A percentile compares a stretch with the other conserved stretches of the same genome.
Conservation (phyloP, 2,329 filamentous ascomycete species). For the Bipolaris gigantea region DNA sequence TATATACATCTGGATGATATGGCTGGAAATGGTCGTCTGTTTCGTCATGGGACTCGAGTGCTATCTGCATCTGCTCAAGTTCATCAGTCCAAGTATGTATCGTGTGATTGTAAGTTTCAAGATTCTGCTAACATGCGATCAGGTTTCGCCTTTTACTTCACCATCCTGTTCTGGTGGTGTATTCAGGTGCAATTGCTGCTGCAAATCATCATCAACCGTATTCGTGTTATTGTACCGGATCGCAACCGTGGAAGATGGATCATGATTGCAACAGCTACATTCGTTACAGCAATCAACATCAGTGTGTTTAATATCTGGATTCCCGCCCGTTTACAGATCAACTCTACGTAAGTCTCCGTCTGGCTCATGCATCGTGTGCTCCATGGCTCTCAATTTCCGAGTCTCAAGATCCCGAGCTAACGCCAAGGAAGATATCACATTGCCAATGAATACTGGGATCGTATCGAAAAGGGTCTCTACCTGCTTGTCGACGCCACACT, state of each 20-base stretch:
- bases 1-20: constrained; percentile 54
- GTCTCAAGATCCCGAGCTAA: constrained; percentile 4
- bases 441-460: constrained; percentile 46
- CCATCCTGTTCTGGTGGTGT: constrained; percentile 44
- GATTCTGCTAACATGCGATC: background rate
- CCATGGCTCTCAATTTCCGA: too few relatives aligned
- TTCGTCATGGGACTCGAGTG: constrained; percentile 49
- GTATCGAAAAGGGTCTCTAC: constrained; percentile 44
- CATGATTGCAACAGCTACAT: constrained; percentile 42
- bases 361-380: too few relatives aligned
- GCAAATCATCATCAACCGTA: constrained; percentile 48
- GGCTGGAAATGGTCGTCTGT: constrained; percentile 51
- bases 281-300: constrained; percentile 46
- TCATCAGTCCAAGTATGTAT: constrained; percentile 40
- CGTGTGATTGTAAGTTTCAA: too few relatives aligned
- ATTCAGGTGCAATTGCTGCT: constrained; percentile 45
- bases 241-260: constrained; percentile 35
- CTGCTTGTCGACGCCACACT: constrained; percentile 42
- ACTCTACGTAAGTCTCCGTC: constrained; percentile 17
- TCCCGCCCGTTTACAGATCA: constrained; percentile 43
- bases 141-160: constrained; percentile 43
- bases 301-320: constrained; percentile 48
- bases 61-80: constrained; percentile 40
- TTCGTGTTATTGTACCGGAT: constrained; percentile 42
- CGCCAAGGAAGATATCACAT: constrained; percentile 24